Conservation (phyloP, 2,329 filamentous ascomycete genomes). For the Fusarium verrucosum region DNA sequence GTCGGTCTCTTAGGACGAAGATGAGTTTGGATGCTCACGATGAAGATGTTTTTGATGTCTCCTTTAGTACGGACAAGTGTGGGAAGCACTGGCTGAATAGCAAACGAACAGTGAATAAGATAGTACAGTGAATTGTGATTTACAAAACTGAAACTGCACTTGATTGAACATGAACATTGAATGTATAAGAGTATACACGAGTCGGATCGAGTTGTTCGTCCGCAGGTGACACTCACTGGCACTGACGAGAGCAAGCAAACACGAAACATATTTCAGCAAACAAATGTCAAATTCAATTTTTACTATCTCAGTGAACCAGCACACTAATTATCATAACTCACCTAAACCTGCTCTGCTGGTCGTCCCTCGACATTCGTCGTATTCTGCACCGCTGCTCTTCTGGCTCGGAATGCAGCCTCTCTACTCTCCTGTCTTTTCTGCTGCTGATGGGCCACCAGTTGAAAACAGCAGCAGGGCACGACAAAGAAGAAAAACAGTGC, state of each 20-base stretch:
- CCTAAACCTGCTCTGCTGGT: not conserved
- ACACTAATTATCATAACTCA: not conserved
- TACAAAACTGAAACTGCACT: not conserved
- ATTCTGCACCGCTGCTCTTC: no score
- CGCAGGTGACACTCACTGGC: not conserved
- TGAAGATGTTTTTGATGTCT: not conserved
- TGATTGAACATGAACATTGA: not conserved
- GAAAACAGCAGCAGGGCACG: constrained; percentile 13
- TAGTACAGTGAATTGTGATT: rapidly evolving
- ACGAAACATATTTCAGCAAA: not conserved
- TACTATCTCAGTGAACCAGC: not conserved
- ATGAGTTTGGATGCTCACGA: not conserved
- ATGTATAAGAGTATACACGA: not conserved
- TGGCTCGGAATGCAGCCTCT: not conserved
- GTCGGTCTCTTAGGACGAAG: not conserved
- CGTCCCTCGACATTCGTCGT: not conserved
- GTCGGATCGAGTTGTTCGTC: not conserved
- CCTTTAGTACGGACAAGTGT: rapidly evolving
- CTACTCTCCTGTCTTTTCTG: constrained; percentile 1
- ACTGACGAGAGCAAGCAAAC: not conserved
- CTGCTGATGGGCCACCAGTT: constrained; percentile 5
- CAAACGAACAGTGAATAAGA: not conserved
- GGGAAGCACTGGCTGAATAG: not conserved
- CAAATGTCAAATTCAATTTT: not conserved
- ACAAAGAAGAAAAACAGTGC: constrained; percentile 15